Base-by-base conservation (phyloP, 441 rosid genomes). In the Populus tomentosa region DNA sequence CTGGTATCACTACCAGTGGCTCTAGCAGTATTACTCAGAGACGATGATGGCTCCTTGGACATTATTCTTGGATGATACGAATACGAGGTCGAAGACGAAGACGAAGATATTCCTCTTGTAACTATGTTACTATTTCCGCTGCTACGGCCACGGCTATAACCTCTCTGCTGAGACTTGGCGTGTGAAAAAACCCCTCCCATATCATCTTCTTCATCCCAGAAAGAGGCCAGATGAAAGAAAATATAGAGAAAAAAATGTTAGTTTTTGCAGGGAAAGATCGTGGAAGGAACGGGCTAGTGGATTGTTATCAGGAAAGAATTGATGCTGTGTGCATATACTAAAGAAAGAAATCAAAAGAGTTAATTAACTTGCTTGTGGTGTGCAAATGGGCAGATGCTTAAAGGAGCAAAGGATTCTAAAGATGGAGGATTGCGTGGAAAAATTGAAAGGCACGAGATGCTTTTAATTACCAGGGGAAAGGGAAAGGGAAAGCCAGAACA, bases 171-270 rank as follows among this genome's bases (percentile, higher is more conserved):
- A 4, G 8, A 65, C 21, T 46, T 35, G 4, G 1, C 13, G 18
- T 5, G 5, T 23, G 80, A 77, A 32, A 46, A 50, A 1, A 77
- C 66, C 63, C 69, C 50, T 1, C 76, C 80, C 80, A 77, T 77
- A 10, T 77, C 76, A 46, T 77, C 56, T 77, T 77, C 35, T 69
- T 70, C 4, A n/a, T 10, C 26, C 77, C 10, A 23, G 65, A 62
- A 10, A 21, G 65, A 4, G 28, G 26, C 65, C 6, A 4, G 28
- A 62, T 23, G 65, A 23, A 21, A 21, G 65, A 23, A 62, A 21
- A 62, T n/a, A n/a, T 7, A 59, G 59, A 50, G 11, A n/a, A 59
- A 59, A 7, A 8, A 59, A 0, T 8, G 24, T 20, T 7, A 59
- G 63, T n/a, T 59, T 7, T 56, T 8, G 9, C 11, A n/a, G 63